Base-by-base conservation (phyloP, 2,329 filamentous ascomycete species). In the Aspergillus udagawae region DNA sequence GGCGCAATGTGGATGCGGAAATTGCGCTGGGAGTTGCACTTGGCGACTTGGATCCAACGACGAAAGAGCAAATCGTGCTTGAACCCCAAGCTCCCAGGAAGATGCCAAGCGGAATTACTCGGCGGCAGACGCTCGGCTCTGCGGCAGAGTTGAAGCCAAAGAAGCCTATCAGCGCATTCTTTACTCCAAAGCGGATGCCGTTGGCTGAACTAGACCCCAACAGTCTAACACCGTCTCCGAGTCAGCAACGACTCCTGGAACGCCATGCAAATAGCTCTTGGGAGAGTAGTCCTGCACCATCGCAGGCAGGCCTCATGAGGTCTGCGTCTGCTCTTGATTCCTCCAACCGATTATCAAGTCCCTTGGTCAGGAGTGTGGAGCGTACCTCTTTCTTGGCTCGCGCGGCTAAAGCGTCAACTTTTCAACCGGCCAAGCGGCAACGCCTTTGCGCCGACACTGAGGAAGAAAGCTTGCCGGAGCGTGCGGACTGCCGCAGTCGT, bases 31-130 rank as follows among this genome's bases (percentile, higher is more conserved):
- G 85, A 5, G 87, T 99, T 57, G 91, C 94, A 25, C 78, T 72
- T 41, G 94, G 94, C 38, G 89, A 96, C 64, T 75, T 97, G 49
- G 88, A 97, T 71, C 94, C 94, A 1, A 94, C 93, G 63, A 95
- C 92, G 1, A 97, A 97, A 73, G 72, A 86, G 58, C 82, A 80
- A 2, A 80, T 87, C 50, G 61, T 70, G 25, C 57, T 82, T 12
- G 73, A 74, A 52, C 70, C 69, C 2, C 57, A 64, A 53, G 64
- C 64, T 56, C 62, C 68, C 53, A 62, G 66, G 53, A 75, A 73
- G 59, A 60, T 71, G 42, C 68, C 69, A 49, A 63, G 73, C 49
- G 68, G 68, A 28, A 65, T 75, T 32, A 70, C 60, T 65, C 72
- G 67, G 64, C 76, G 68, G 64, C 73, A 76, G 49, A 78, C 76